Evolutionary conservation across 345 rosid genomes (phyloP).

Genomic region (Salix brachista): DNA sequence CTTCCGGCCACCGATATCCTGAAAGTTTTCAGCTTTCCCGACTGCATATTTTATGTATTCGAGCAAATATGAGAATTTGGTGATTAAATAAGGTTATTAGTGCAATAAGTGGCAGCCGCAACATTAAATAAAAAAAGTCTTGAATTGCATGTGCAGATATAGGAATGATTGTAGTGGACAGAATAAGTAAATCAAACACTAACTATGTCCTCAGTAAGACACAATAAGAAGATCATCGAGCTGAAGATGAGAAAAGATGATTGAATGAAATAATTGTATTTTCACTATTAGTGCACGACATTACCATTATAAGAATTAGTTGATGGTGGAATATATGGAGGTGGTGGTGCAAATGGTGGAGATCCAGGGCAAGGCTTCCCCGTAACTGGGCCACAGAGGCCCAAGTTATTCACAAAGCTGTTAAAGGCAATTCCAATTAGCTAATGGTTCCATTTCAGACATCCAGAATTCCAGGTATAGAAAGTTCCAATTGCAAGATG

Average conservation of each 20-base stretch:
- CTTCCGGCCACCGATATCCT: conserved; percentile 15
- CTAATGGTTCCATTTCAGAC: background rate
- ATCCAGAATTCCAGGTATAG: background rate
- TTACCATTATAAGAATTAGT: conserved; percentile 71
- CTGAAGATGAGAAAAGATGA: background rate
- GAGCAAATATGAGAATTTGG: background rate
- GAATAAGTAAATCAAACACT: background rate
- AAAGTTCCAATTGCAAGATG: background rate
- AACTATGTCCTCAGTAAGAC: background rate
- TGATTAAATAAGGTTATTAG: too few species aligned
- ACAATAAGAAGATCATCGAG: background rate
- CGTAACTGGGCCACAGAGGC: conserved; percentile 96
- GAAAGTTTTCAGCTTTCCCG: conserved; percentile 2
- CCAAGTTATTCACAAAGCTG: conserved; percentile 87
- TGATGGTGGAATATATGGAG: conserved; percentile 88
- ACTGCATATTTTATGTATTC: conserved; percentile 6
- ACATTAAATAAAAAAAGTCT: background rate
- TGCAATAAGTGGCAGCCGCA: too few species aligned
- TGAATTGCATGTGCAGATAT: background rate
- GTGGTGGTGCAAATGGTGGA: conserved; percentile 41
- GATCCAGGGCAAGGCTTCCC: conserved; percentile 70
- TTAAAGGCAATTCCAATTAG: conserved; percentile 4
- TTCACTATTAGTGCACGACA: background rate
- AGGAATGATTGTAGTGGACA: background rate
- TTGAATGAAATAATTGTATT: background rate